These are phyloP conservation scores for Byssochlamys sp. DNA, from an alignment of 2,329 filamentous ascomycete genomes.

Conservation along the genomic window DNA sequence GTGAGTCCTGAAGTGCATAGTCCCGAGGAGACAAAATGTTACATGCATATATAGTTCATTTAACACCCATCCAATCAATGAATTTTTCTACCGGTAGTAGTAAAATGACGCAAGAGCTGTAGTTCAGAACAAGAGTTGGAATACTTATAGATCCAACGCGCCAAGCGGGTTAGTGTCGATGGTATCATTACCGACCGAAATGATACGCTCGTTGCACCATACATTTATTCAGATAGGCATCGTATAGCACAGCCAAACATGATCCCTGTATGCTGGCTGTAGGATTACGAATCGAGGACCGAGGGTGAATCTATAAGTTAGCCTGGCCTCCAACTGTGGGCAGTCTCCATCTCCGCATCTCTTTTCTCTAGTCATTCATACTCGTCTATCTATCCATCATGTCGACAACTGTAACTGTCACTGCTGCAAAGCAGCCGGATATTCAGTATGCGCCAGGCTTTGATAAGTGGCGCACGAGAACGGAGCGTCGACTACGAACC, in stretches of 20 bases:
- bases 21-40: background rate
- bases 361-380: background rate
- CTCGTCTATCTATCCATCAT: background rate
- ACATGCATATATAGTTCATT: background rate
- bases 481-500: slow-evolving; percentile 5
- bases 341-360: background rate
- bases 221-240: background rate
- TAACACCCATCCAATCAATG: background rate
- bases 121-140: background rate
- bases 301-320: background rate
- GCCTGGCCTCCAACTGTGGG: background rate
- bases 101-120: background rate
- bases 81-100: background rate
- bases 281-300: background rate
- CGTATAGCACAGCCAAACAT: background rate
- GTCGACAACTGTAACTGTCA: background rate
- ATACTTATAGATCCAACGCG: background rate
- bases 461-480: slow-evolving; percentile 9
- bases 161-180: background rate
- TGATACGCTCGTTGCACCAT: background rate
- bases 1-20: background rate
- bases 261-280: background rate
- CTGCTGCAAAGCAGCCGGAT: slow-evolving; percentile 20
- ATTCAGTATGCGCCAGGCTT: slow-evolving; percentile 9
- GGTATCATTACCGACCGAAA: background rate